phyloP scores from a whole-genome alignment of 331 rosid genomes.

The Erythrophleum ivorense region DNA sequence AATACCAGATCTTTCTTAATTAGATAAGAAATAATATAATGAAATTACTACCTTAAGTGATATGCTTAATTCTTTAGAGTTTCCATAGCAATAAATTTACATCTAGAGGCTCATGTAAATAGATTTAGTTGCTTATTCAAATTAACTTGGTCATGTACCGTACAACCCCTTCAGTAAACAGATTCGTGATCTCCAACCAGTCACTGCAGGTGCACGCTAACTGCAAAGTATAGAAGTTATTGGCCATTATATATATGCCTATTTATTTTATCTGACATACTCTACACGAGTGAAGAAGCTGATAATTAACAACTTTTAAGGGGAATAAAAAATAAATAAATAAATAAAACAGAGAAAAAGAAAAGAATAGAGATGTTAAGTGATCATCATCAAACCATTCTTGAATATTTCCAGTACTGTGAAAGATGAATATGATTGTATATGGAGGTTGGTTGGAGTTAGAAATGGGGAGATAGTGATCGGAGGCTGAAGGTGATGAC shows the following conservation, averaged over 20 bases:
- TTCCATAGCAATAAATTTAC: no score
- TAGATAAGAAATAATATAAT: background rate
- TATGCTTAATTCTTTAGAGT: background rate
- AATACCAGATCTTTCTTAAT: conserved; percentile 10
- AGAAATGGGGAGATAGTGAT: conserved; percentile 20
- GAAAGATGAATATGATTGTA: background rate
- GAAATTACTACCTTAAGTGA: background rate
- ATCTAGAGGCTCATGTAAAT: no score
- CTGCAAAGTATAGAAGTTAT: conserved; percentile 34
- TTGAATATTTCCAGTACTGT: background rate
- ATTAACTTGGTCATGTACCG: background rate
- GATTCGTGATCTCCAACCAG: conserved; percentile 13
- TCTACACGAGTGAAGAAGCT: background rate
- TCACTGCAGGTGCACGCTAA: background rate
- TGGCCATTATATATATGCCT: background rate
- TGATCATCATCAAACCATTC: background rate
- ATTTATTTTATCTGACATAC: background rate
- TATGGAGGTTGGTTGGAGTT: background rate
- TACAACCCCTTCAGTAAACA: conserved; percentile 4
- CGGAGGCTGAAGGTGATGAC: conserved; percentile 52
- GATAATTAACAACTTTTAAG: background rate
- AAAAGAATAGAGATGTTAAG: background rate
- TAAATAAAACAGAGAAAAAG: background rate
- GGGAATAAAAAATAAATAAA: background rate
- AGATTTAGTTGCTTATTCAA: conserved; percentile 7